Base-by-base conservation (phyloP, 148 eudicot genomes). In the Vaccinium vitisidaea region DNA sequence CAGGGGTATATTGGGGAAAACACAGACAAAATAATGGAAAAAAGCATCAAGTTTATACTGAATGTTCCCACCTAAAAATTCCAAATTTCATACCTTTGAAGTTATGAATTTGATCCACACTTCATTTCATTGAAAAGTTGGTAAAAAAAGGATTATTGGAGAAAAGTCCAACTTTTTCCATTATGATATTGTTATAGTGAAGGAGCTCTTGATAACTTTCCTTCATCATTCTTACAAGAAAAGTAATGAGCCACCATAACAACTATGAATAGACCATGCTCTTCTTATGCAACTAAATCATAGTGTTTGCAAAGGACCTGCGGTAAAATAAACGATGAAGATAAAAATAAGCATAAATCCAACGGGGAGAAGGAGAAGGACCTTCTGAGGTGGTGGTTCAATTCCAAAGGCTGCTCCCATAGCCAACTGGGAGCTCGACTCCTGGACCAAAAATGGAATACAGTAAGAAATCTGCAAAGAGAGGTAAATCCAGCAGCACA, bases 361-460 rank as follows among this genome's bases (percentile, higher is more conserved):
- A 5, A 70, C 14, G 13, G 10, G 58, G 58, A 19, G 43, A 53
- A 39, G 30, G 1, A 19, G 32, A 76, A 50, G 23, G 52, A 95
- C 98, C 98, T 85, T 83, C 49, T 92, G 87, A 56, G 81, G 80
- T 67, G 98, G 95, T 69, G 93, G 92, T 73, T 84, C 48, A 79
- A 93, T 80, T 61, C 98, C 98, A 87, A 96, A 96, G 83, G 98
- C 93, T 85, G 93, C 95, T 86, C 98, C 98, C 93, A 96, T 90
- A 1, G 98, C 98, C 88, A 96, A 89, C 84, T 91, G 93, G 52
- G 85, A 88, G 86, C 98, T 96, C 50, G 98, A 96, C 86, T 96
- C 98, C 98, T 96, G 90, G 39, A 86, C 67, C 81, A 87, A 21
- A 76, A 86, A 80, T 85, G 78, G 15, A 48, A 79, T 46, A 77